These are phyloP conservation scores for Aeminium ludgeri DNA, from an alignment of 495 filamentous ascomycete genomes.

Conservation along the genomic window DNA sequence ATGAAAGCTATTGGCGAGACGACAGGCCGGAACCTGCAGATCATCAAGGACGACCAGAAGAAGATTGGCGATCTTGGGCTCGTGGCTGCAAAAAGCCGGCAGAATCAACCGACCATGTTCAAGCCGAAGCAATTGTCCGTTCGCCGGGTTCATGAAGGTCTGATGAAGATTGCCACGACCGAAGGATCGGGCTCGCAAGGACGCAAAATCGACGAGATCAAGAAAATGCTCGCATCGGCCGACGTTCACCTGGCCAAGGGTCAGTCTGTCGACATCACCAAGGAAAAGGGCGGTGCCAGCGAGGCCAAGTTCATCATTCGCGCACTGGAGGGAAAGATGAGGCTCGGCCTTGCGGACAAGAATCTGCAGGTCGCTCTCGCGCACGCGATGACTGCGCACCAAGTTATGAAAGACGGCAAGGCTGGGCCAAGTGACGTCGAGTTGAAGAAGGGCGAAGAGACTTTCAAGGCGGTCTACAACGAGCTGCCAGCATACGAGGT, in stretches of 20 bases:
- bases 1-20: constrained; percentile 97
- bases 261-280: constrained; percentile 54
- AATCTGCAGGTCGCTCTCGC: constrained; percentile 78
- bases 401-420: constrained; percentile 46
- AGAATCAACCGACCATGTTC: constrained; percentile 92
- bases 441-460: constrained; percentile 63
- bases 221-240: constrained; percentile 78
- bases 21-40: constrained; percentile 67
- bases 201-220: constrained; percentile 84
- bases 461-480: constrained; percentile 80
- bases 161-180: constrained; percentile 75
- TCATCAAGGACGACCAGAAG: constrained; percentile 87
- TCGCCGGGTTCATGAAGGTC: constrained; percentile 66
- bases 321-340: constrained; percentile 83
- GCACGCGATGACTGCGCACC: constrained; percentile 73
- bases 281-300: constrained; percentile 83
- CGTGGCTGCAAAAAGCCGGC: constrained; percentile 85
- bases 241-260: constrained; percentile 50
- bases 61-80: constrained; percentile 90
- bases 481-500: constrained; percentile 91
- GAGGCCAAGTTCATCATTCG: constrained; percentile 89
- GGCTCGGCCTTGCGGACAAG: constrained; percentile 81
- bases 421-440: constrained; percentile 55
- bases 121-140: constrained; percentile 85
- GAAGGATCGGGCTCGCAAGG: constrained; percentile 77